phyloP scores from a whole-genome alignment of 805 yeast species.

The Wickerhamomyces alni region DNA sequence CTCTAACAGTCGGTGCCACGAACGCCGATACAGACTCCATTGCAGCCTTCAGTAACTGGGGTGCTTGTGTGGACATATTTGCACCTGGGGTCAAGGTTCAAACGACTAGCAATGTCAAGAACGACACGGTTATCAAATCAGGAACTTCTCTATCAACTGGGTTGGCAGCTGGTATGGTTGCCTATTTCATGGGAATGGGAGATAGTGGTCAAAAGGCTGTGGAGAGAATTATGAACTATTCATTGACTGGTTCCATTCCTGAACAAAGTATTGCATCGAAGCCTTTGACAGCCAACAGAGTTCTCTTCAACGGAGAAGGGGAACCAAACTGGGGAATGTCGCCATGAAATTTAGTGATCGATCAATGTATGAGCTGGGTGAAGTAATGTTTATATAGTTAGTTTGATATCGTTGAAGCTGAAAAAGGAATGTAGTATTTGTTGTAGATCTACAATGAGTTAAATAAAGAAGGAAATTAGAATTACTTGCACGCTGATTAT shows the following conservation, averaged over 20 bases:
- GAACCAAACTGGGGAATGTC: constrained; percentile 8
- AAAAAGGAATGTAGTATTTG: no score
- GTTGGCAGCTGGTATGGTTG: constrained; percentile 38
- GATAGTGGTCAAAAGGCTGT: constrained; percentile 29
- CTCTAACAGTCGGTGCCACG: constrained; percentile 83
- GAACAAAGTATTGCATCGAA: constrained; percentile 37
- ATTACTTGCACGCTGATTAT: neutral
- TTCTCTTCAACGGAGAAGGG: constrained; percentile 37
- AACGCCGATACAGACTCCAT: constrained; percentile 61
- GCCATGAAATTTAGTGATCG: no score
- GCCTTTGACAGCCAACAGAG: constrained; percentile 54
- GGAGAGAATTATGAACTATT: constrained; percentile 34
- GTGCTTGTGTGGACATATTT: constrained; percentile 46
- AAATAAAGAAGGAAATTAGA: no score
- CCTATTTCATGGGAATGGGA: constrained; percentile 38
- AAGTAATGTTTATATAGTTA: no score
- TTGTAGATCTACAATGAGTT: no score
- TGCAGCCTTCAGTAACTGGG: constrained; percentile 40
- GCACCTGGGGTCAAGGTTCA: constrained; percentile 43
- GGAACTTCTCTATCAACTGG: constrained; percentile 50
- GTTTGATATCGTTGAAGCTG: no score
- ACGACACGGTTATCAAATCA: constrained; percentile 25
- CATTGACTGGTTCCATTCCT: constrained; percentile 45
- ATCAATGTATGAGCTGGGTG: no score
- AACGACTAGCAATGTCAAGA: constrained; percentile 31